Base-by-base conservation (phyloP, 2,329 filamentous ascomycete species). In the Colletotrichum coccodes region DNA sequence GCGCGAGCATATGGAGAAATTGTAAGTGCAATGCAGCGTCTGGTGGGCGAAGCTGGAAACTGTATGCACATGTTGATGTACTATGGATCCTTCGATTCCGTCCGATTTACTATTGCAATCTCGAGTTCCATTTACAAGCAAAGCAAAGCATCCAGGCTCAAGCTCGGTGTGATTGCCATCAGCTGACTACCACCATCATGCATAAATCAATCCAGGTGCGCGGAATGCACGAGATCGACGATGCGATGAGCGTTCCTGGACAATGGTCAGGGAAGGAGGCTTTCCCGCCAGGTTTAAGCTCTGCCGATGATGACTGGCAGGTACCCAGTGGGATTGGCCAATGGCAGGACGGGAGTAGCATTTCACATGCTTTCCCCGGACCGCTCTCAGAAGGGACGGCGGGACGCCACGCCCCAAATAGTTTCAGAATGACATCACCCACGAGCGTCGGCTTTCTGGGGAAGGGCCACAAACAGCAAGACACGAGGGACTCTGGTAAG, bases 361-460 rank as follows among this genome's bases (percentile, higher is more conserved):
- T 65, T 68, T 68, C 65, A 68, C 65, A 68, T 68, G 65, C 61
- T 68, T 68, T 68, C 65, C 65, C 65, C 65, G 40, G 65, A 68
- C 40, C 53, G 32, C 23, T 30, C 21, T 42, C 26, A 32, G 30
- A 30, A 46, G 26, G 36, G 23, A 23, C 30, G 42, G 28, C n/a
- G 46, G 57, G 9, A 60, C 53, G 60, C 38, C 54, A 44, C 49
- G 61, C 47, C 65, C 47, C 60, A 58, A 68, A 56, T 60, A 65
- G 65, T 68, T 68, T 68, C 61, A 68, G 65, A 65, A 68, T 68
- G 65, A 68, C 65, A 68, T 68, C 65, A 68, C 61, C 54, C 56
- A 34, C 65, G 46, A 68, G 65, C 65, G 65, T 65, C 46, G 61
- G 54, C 47, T 40, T 40, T 23, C 65, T 28, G 42, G 60, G 47